phyloP scores from a whole-genome alignment of 768 basidiomycete species.

The Sistotremastrum niveocremeum region DNA sequence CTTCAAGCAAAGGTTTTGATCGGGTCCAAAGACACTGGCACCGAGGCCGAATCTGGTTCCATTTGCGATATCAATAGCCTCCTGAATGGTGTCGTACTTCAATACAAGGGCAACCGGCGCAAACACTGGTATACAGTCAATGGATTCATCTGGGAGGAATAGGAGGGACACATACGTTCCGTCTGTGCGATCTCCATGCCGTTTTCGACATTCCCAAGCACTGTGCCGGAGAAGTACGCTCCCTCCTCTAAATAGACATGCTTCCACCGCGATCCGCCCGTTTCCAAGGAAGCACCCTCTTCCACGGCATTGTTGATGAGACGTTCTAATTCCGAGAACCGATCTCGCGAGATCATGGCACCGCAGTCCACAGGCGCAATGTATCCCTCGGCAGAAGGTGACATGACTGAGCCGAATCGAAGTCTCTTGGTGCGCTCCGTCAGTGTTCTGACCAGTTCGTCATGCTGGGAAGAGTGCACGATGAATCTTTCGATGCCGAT shows the following conservation, averaged over 20 bases:
- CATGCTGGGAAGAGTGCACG: slow-evolving; percentile 67
- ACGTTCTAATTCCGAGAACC: slow-evolving; percentile 54
- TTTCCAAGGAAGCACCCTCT: slow-evolving; percentile 45
- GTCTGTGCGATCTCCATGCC: slow-evolving; percentile 65
- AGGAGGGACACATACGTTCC: slow-evolving; percentile 46
- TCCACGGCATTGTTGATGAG: slow-evolving; percentile 56
- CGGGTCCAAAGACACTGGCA: slow-evolving; percentile 86
- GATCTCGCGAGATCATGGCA: slow-evolving; percentile 66
- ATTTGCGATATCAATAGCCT: slow-evolving; percentile 83
- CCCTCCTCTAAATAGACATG: slow-evolving; percentile 62
- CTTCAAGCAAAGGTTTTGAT: slow-evolving; percentile 60
- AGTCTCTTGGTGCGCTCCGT: slow-evolving; percentile 50
- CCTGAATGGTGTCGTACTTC: slow-evolving; percentile 68
- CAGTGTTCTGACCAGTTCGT: slow-evolving; percentile 57
- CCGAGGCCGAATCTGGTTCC: slow-evolving; percentile 81
- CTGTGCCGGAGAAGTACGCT: slow-evolving; percentile 76
- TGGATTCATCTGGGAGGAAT: not conserved
- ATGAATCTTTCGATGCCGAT: slow-evolving; percentile 92
- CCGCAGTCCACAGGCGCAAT: slow-evolving; percentile 73
- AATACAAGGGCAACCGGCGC: slow-evolving; percentile 85
- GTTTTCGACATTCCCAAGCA: slow-evolving; percentile 64
- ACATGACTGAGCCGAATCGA: slow-evolving; percentile 66
- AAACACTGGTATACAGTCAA: slow-evolving; percentile 45
- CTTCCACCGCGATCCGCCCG: slow-evolving; percentile 49
- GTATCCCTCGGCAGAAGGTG: slow-evolving; percentile 52